These are phyloP conservation scores for Yamadazyma tumulicola DNA, from an alignment of 805 yeast genomes.

Conservation along the genomic window DNA sequence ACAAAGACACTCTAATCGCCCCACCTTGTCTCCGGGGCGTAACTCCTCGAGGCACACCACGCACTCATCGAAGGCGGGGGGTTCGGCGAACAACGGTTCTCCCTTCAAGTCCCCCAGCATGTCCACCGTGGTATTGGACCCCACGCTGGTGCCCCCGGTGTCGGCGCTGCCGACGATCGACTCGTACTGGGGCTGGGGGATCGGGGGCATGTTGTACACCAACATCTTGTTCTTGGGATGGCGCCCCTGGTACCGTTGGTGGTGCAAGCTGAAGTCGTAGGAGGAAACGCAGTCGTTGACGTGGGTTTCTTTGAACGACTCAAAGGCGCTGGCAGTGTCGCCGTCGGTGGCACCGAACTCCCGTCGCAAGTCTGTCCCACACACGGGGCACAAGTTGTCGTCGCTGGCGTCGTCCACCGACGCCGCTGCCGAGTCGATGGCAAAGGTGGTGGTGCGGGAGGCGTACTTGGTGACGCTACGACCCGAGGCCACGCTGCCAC, in stretches of 20 bases:
- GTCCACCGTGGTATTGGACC: not conserved
- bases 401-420: constrained; percentile 24
- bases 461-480: constrained; percentile 19
- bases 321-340: constrained; percentile 22
- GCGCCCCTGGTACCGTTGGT: constrained; percentile 34
- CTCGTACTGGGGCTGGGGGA: constrained; percentile 38
- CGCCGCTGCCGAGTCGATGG: constrained; percentile 16
- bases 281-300: constrained; percentile 71
- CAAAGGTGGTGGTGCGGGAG: constrained; percentile 15
- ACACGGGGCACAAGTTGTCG: constrained; percentile 38
- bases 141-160: constrained; percentile 7
- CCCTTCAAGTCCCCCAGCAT: constrained; percentile 18
- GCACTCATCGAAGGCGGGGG: constrained; percentile 62
- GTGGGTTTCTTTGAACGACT: constrained; percentile 56
- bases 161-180: constrained; percentile 21
- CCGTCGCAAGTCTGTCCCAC: constrained; percentile 29
- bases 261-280: constrained; percentile 59
- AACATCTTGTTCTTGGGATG: constrained; percentile 73
- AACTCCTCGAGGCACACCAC: constrained; percentile 92
- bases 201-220: constrained; percentile 60
- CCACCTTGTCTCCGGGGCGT: constrained; percentile 82
- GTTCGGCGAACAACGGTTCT: constrained; percentile 10
- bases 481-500: not conserved
- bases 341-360: constrained; percentile 15
- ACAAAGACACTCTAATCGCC: constrained; percentile 89